These are phyloP conservation scores for Colletotrichum neosansevieriae DNA, from an alignment of 2,329 filamentous ascomycete genomes.

Conservation along the genomic window DNA sequence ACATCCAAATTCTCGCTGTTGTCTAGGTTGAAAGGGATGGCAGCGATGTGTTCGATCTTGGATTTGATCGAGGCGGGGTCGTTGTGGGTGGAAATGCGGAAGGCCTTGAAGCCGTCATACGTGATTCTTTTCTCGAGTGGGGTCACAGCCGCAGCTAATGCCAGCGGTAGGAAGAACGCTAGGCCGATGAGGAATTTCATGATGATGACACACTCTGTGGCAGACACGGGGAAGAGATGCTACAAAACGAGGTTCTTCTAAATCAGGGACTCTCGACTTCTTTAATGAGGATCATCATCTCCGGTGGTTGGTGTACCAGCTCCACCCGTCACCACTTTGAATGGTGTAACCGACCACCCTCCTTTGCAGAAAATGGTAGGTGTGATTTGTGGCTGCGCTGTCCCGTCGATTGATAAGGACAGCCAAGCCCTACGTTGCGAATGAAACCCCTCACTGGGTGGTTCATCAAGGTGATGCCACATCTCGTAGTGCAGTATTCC, in stretches of 20 bases:
- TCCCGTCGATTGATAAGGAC: slow-evolving; percentile 18
- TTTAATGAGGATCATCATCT: slow-evolving; percentile 13
- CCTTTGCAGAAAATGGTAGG: slow-evolving; percentile 38
- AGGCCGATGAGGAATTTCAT: slow-evolving; percentile 39
- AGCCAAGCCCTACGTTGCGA: too few species aligned
- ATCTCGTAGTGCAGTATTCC: too few species aligned
- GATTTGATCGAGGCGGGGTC: slow-evolving; percentile 51
- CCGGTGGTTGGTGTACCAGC: too few species aligned
- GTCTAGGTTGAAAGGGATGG: slow-evolving; percentile 38
- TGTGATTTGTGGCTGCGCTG: slow-evolving; percentile 31
- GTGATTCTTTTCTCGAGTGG: slow-evolving; percentile 41
- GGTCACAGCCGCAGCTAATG: slow-evolving; percentile 23
- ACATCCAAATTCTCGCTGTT: slow-evolving; percentile 43
- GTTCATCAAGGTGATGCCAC: too few species aligned
- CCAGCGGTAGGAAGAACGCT: slow-evolving; percentile 33
- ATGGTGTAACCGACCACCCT: slow-evolving; percentile 14
- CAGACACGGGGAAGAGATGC: background rate
- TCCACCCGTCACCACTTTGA: background rate
- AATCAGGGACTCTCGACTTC: background rate
- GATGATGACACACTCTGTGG: background rate
- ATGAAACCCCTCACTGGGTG: background rate
- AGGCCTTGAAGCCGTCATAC: slow-evolving; percentile 53
- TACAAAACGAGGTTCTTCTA: background rate
- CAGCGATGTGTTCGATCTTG: slow-evolving; percentile 45
- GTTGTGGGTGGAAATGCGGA: slow-evolving; percentile 59